Evolutionary conservation across 169 alveolate species (phyloP), one percentile per base, ranked within the genome.

Genomic region (Plasmodium cynomolgi): DNA sequence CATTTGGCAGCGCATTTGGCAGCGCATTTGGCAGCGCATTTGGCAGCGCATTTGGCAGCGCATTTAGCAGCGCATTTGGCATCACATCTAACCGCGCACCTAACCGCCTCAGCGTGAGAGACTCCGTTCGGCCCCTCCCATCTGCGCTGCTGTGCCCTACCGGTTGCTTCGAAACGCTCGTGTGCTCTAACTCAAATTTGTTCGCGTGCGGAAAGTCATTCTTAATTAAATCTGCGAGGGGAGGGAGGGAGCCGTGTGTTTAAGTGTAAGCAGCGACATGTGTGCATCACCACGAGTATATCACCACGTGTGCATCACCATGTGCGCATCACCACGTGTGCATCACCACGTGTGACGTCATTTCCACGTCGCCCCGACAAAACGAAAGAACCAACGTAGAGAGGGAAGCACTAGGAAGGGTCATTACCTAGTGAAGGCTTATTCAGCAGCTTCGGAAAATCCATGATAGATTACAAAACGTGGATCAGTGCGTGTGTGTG

Each of bases 171-270:
- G 93, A 84, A 84, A 84, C 68, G 39, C 84, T 84, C 37, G 79
- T 84, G 77, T 84, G 93, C 26, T 84, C 93, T n/a, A 84, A 54
- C 83, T 84, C 93, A 47, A 84, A 84, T 84, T 84, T 84, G 34
- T 72, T 84, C 33, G 93, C 47, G 23, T 73, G 93, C 17, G 93
- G 93, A 50, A 84, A 84, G 26, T 84, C 93, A 74, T 84, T 84
- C 26, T 84, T 84, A 47, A 84, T 23, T 50, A 84, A 62, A 50
- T 84, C 93, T 84, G 80, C 9, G 6, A 0, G 13, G 15, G 29
- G 31, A 39, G 44, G 77, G 33, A 44, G n/a, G 23, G 29, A 41
- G 13, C 13, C 13, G n/a, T 13, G n/a, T 44, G n/a, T 44, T 54
- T 56, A 39, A 23, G 7, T 56, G 34, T 31, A 9, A 17, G 26